Evolutionary conservation across 306 rosid genomes (phyloP), one percentile per base, ranked within the genome.

Genomic region (Quercus aquifolioides): DNA sequence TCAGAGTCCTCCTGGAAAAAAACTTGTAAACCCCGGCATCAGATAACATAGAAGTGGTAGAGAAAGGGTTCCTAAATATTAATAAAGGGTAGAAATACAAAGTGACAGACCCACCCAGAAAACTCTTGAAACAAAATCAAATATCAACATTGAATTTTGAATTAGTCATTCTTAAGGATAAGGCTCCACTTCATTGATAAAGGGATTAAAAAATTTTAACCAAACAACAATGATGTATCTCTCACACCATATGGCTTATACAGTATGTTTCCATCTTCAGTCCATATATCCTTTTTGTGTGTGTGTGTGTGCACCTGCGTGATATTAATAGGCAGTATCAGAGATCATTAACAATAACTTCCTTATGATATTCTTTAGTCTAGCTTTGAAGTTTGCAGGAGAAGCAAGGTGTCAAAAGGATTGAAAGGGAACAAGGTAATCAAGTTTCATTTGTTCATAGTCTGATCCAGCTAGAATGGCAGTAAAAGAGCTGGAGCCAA

Each of bases 1-100:
- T 84, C 94, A 54, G 98, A 90, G 72, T 69, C 80, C 82, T 93
- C 99, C 99, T 93, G 88, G 60, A 77, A 69, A 65, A 69, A 65
- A 74, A 86, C 43, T 59, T 63, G 72, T 76, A 74, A 74, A 81
- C 78, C 69, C 84, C 74, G 26, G 67, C 71, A 80, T 77, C 58
- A 73, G 74, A 59, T 31, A 30, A 73, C 25, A 80, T 31, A 33
- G 20, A 52, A 59, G 57, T 15, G 10, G 38, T 20, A 26, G 46
- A 58, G 35, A 5, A 2, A 43, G 28, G 21, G 19, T 43, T 28
- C 9, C 18, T 14, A 46, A 28, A 17, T 67, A 59, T 46, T 41
- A 59, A 33, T 26, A 69, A 71, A 70, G 25, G 15, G 35, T 35
- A 6, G 52, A n/a, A 58, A 28, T 14, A 8, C 20, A 28, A 21